Evolutionary conservation across 2,329 filamentous ascomycete genomes (phyloP).

Genomic region (Aspergillus fumigatus): DNA sequence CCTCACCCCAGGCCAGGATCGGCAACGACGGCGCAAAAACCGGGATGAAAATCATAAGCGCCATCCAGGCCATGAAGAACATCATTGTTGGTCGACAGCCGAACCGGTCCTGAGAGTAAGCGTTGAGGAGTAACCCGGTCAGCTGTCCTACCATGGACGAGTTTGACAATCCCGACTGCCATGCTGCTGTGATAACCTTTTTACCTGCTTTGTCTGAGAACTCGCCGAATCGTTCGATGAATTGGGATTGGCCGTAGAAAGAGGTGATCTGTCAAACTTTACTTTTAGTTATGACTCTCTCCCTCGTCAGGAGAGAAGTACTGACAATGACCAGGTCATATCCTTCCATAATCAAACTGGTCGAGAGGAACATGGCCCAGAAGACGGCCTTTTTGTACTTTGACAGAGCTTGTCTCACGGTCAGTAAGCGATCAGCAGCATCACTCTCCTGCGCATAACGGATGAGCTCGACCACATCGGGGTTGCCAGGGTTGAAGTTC

Average conservation of each 20-base stretch:
- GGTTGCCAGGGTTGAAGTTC: neutral
- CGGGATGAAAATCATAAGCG: slow-evolving; percentile 12
- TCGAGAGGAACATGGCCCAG: slow-evolving; percentile 23
- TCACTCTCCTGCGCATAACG: slow-evolving; percentile 12
- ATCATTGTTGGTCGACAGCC: slow-evolving; percentile 23
- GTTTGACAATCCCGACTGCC: slow-evolving; percentile 24
- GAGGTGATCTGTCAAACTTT: slow-evolving; percentile 2
- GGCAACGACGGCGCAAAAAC: slow-evolving; percentile 8
- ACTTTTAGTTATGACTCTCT: neutral
- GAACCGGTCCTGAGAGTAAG: slow-evolving; percentile 20
- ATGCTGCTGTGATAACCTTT: slow-evolving; percentile 19
- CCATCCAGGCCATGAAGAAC: slow-evolving; percentile 10
- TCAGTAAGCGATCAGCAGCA: slow-evolving; percentile 23
- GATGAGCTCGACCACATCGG: slow-evolving; percentile 1
- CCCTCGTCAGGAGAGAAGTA: neutral
- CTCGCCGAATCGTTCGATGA: slow-evolving; percentile 6
- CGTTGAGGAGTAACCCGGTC: slow-evolving; percentile 20
- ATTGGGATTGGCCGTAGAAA: slow-evolving; percentile 9
- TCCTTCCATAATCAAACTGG: slow-evolving; percentile 28
- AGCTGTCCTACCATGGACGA: slow-evolving; percentile 14
- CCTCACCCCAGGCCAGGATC: slow-evolving; percentile 5
- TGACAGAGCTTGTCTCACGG: slow-evolving; percentile 17
- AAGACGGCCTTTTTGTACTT: slow-evolving; percentile 26
- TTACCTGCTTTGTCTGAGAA: neutral
- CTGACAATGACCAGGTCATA: slow-evolving; percentile 16